phyloP scores from a whole-genome alignment of 805 yeast genomes.

The Hanseniaspora occidentalis region DNA sequence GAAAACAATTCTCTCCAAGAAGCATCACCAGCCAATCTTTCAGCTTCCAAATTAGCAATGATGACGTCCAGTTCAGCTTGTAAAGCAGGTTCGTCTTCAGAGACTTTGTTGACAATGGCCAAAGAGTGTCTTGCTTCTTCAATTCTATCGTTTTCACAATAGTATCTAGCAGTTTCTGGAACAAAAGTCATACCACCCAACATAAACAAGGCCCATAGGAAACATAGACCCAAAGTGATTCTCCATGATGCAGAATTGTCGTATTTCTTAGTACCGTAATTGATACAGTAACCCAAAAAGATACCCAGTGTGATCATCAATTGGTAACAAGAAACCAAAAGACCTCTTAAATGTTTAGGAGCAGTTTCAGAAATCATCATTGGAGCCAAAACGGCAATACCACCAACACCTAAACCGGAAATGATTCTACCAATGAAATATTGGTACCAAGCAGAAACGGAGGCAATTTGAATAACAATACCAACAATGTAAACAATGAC shows the following conservation, averaged over 20 bases:
- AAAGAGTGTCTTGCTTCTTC: slow-evolving; percentile 45
- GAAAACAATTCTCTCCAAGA: slow-evolving; percentile 54
- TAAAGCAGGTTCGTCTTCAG: slow-evolving; percentile 32
- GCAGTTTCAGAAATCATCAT: slow-evolving; percentile 50
- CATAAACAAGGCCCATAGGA: slow-evolving; percentile 26
- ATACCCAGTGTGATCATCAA: slow-evolving; percentile 53
- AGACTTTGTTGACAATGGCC: slow-evolving; percentile 38
- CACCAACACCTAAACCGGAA: slow-evolving; percentile 66
- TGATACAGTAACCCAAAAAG: slow-evolving; percentile 56
- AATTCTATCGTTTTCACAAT: slow-evolving; percentile 33
- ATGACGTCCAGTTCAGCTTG: slow-evolving; percentile 48
- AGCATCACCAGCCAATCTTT: slow-evolving; percentile 50
- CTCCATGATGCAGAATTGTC: slow-evolving; percentile 50
- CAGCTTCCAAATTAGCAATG: slow-evolving; percentile 49
- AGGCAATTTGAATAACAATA: slow-evolving; percentile 45
- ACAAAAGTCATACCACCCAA: slow-evolving; percentile 39
- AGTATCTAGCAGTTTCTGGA: slow-evolving; percentile 62
- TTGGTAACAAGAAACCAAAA: slow-evolving; percentile 49
- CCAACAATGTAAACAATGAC: slow-evolving; percentile 50
- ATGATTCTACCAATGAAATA: slow-evolving; percentile 54
- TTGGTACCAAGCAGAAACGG: slow-evolving; percentile 45
- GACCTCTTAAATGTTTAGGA: slow-evolving; percentile 50
- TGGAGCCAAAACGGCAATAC: slow-evolving; percentile 61
- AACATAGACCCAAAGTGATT: slow-evolving; percentile 45
- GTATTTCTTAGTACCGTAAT: slow-evolving; percentile 40